Percentiles rank a stretch among this genome's conserved stretches.
Evolutionary conservation across 129 eudicot genomes (phyloP).

Genomic region (Lonicera japonica): DNA sequence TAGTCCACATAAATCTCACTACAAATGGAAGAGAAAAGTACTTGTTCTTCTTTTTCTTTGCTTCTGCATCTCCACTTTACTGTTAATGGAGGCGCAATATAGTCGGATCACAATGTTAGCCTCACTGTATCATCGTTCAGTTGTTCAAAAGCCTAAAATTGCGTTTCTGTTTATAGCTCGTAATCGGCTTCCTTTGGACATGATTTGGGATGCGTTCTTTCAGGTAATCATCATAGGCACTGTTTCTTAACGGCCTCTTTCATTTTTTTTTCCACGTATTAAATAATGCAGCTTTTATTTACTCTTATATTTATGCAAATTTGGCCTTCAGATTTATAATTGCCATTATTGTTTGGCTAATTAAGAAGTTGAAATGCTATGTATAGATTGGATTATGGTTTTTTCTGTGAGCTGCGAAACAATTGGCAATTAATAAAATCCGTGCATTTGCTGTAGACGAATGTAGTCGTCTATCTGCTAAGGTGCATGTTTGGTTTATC

Average conservation of each 20-base stretch:
- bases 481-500: too few relatives aligned
- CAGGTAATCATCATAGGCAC: conserved; percentile 31
- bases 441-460: too few relatives aligned
- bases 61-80: conserved; percentile 46
- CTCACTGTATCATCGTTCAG: conserved; percentile 34
- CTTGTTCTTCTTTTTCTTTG: conserved; percentile 35
- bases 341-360: too few relatives aligned
- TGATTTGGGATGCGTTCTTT: conserved; percentile 89
- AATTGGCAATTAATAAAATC: too few relatives aligned
- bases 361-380: too few relatives aligned
- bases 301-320: not conserved
- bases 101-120: conserved; percentile 37
- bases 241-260: not conserved
- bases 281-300: conserved; percentile 1
- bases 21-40: conserved; percentile 63
- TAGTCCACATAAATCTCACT: conserved; percentile 43
- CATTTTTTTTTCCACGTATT: not conserved
- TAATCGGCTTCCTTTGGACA: conserved; percentile 80
- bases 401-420: too few relatives aligned
- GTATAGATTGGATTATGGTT: too few relatives aligned
- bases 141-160: conserved; percentile 58
- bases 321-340: too few relatives aligned
- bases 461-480: too few relatives aligned
- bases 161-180: conserved; percentile 86
- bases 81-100: conserved; percentile 53